These are phyloP conservation scores for Parasitella parasitica DNA, from an alignment of 371 early-diverging fungal species.

Conservation along the genomic window DNA sequence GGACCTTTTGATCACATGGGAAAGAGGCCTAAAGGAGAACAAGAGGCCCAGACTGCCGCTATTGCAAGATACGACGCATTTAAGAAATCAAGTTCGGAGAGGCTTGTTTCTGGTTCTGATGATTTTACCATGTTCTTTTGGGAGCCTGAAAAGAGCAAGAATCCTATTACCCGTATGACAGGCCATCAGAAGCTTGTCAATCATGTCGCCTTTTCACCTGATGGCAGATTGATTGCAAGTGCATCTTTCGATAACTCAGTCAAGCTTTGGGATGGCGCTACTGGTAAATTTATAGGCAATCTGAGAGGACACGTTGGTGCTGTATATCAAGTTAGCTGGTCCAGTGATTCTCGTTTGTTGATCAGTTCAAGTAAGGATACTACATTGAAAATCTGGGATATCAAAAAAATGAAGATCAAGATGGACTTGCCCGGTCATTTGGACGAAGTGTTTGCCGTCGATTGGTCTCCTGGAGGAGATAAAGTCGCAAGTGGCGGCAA, in stretches of 20 bases:
- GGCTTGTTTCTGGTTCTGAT: conserved; percentile 92
- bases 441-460: conserved; percentile 94
- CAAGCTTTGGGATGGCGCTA: conserved; percentile 94
- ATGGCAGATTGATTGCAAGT: conserved; percentile 89
- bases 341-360: conserved; percentile 88
- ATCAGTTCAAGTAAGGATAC: conserved; percentile 91
- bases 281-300: conserved; percentile 91
- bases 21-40: conserved; percentile 54
- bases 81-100: conserved; percentile 70
- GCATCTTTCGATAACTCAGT: conserved; percentile 98
- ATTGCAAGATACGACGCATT: conserved; percentile 76
- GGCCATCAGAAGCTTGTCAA: conserved; percentile 96
- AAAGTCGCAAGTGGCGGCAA: conserved; percentile 93
- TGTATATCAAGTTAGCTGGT: conserved; percentile 94
- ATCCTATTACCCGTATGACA: conserved; percentile 87
- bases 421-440: conserved; percentile 94
- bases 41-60: conserved; percentile 77
- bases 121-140: conserved; percentile 97
- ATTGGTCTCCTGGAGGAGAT: conserved; percentile 94
- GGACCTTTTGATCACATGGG: conserved; percentile 90
- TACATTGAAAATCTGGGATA: conserved; percentile 93
- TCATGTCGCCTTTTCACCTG: conserved; percentile 92
- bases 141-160: conserved; percentile 83
- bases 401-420: conserved; percentile 84
- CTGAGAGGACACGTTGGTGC: conserved; percentile 93